These are phyloP conservation scores for Diplodia mutila DNA, from an alignment of 2,329 filamentous ascomycete genomes.

Conservation along the genomic window DNA sequence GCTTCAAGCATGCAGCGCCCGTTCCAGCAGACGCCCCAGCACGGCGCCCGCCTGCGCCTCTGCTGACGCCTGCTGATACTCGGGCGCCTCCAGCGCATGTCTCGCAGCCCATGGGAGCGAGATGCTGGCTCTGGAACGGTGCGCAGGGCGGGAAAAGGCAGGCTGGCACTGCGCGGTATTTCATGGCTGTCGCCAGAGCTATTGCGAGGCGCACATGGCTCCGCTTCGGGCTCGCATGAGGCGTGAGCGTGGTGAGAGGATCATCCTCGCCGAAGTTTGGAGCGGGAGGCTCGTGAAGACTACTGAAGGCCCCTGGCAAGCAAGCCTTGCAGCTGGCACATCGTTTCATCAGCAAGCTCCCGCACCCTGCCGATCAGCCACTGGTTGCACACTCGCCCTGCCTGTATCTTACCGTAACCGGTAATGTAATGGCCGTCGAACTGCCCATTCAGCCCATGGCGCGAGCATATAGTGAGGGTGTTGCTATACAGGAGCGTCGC, in stretches of 20 bases:
- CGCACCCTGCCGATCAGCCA: slow-evolving; percentile 21
- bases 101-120: background rate
- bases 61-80: slow-evolving; percentile 22
- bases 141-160: background rate
- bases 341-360: slow-evolving; percentile 24
- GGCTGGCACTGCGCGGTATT: background rate
- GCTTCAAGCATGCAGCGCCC: slow-evolving; percentile 11
- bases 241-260: slow-evolving; percentile 13
- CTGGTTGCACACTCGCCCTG: background rate
- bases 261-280: slow-evolving; percentile 12
- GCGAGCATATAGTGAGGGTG: background rate
- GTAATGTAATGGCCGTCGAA: slow-evolving; percentile 16
- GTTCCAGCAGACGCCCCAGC: slow-evolving; percentile 14
- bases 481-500: background rate
- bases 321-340: slow-evolving; percentile 16
- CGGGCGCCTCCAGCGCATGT: background rate
- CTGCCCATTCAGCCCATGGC: slow-evolving; percentile 1
- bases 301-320: slow-evolving; percentile 12
- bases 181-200: background rate
- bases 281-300: slow-evolving; percentile 1
- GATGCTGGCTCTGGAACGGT: background rate
- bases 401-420: slow-evolving; percentile 18
- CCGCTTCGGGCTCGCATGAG: background rate
- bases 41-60: slow-evolving; percentile 2
- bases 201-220: background rate